A percentile compares a stretch with the other conserved stretches of the same genome.
Evolutionary conservation across 495 filamentous ascomycete genomes (phyloP).

Genomic region (Antarctomyces pellizariae): DNA sequence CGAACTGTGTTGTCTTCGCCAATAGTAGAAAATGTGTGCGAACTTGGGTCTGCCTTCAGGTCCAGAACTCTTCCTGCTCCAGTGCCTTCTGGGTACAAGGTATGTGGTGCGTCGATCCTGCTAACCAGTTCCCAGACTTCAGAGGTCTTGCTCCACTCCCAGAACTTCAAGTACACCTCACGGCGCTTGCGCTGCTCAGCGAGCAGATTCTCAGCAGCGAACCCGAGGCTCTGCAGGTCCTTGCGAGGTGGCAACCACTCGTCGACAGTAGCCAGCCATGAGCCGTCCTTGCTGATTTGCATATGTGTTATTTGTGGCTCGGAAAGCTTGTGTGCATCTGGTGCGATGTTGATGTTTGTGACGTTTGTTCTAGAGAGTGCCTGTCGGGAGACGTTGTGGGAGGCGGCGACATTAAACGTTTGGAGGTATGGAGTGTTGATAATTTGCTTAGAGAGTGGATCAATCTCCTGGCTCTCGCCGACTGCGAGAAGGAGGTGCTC

Average conservation of each 20-base stretch:
- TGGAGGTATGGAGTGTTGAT: constrained; percentile 38
- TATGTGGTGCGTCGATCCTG: constrained; percentile 65
- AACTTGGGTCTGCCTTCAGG: constrained; percentile 39
- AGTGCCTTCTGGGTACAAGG: constrained; percentile 13
- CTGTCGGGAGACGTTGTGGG: constrained; percentile 56
- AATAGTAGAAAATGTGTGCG: constrained; percentile 54
- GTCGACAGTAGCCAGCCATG: constrained; percentile 83
- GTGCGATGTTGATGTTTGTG: constrained; percentile 52
- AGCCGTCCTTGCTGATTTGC: constrained; percentile 49
- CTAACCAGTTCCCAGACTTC: constrained; percentile 50
- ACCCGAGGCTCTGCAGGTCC: constrained; percentile 29
- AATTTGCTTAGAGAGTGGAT: constrained; percentile 9
- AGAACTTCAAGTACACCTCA: constrained; percentile 78
- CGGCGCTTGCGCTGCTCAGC: constrained; percentile 22
- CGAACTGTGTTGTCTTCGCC: constrained; percentile 56
- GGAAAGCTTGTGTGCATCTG: constrained; percentile 37
- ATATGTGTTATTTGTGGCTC: constrained; percentile 57
- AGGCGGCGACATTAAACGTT: constrained; percentile 55
- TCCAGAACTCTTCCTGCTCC: constrained; percentile 37
- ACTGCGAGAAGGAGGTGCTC: constrained; percentile 38
- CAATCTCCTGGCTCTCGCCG: constrained; percentile 16
- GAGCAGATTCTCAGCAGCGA: constrained; percentile 15
- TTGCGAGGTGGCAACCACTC: constrained; percentile 54
- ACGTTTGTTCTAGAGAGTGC: constrained; percentile 70
- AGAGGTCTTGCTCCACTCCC: constrained; percentile 44